A percentile compares a stretch with the other conserved stretches of the same genome.
These are phyloP conservation scores for Fusarium aywerte DNA, from an alignment of 2,329 filamentous ascomycete species.

Conservation along the genomic window DNA sequence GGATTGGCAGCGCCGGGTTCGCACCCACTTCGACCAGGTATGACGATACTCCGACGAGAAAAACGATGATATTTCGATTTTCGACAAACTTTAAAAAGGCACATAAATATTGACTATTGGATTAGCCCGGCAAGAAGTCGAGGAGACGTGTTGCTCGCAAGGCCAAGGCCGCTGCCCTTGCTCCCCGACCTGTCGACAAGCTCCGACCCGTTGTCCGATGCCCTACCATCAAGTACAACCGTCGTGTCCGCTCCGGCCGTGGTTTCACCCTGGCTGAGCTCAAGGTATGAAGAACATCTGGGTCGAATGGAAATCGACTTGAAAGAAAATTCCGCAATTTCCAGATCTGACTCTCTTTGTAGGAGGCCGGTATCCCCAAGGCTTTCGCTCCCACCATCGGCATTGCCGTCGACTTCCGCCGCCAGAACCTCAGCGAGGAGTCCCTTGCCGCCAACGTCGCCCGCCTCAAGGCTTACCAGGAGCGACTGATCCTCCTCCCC, in stretches of 20 bases:
- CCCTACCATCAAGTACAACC: conserved; percentile 99
- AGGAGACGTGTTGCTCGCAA: conserved; percentile 90
- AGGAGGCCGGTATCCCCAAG: conserved; percentile 96
- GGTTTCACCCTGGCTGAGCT: conserved; percentile 98
- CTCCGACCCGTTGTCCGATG: conserved; percentile 96
- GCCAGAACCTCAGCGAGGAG: conserved; percentile 97
- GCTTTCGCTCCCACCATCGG: conserved; percentile 95
- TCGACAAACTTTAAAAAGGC: conserved; percentile 28
- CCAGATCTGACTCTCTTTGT: conserved; percentile 50
- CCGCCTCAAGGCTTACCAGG: conserved; percentile 97
- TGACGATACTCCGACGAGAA: conserved; percentile 47
- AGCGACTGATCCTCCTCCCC: conserved; percentile 96
- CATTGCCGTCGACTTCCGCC: conserved; percentile 95
- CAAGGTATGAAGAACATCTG: conserved; percentile 75
- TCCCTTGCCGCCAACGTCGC: conserved; percentile 93
- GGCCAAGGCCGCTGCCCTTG: conserved; percentile 93
- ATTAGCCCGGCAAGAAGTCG: conserved; percentile 93
- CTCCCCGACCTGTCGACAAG: conserved; percentile 96
- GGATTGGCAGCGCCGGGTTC: conserved; percentile 99
- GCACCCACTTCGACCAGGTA: conserved; percentile 99
- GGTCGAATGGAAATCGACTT: background rate
- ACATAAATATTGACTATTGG: conserved; percentile 51
- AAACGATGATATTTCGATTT: conserved; percentile 29
- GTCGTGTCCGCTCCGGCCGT: conserved; percentile 93
- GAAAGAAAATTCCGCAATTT: conserved; percentile 1